Evolutionary conservation across 1,139 yeast species (phyloP).

Genomic region (Meyerozyma athensensis): DNA sequence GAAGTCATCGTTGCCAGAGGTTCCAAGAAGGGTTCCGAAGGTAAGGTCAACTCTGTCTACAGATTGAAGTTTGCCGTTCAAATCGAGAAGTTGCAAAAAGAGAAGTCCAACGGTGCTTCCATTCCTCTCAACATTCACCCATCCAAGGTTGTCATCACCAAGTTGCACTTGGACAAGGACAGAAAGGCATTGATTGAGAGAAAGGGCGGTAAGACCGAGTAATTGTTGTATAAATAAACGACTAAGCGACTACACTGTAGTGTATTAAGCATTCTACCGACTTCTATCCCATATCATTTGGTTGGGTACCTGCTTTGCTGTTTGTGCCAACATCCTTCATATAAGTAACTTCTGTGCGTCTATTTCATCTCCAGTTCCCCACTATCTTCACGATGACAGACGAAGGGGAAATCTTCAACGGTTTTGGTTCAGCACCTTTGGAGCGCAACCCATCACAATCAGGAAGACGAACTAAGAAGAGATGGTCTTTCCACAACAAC

Average conservation of each 20-base stretch:
- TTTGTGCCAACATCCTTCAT: not conserved
- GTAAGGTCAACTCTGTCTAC: slow-evolving; percentile 97
- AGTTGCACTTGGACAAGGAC: slow-evolving; percentile 97
- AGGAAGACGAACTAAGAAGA: slow-evolving; percentile 32
- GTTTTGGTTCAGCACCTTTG: slow-evolving; percentile 37
- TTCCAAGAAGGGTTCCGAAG: slow-evolving; percentile 99
- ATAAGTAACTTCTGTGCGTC: not conserved
- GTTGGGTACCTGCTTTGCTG: not conserved
- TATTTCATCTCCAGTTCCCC: not conserved
- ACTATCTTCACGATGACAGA: slow-evolving; percentile 10
- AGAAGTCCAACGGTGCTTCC: slow-evolving; percentile 97
- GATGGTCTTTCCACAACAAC: slow-evolving; percentile 43
- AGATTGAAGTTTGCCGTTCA: slow-evolving; percentile 97
- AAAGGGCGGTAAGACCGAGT: slow-evolving; percentile 67
- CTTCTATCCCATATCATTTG: not conserved
- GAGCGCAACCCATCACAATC: slow-evolving; percentile 20
- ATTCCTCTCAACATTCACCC: slow-evolving; percentile 98
- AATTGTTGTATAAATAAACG: slow-evolving; percentile 10
- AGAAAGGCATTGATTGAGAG: slow-evolving; percentile 95
- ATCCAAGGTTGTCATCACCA: slow-evolving; percentile 98
- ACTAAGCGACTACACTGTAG: not conserved
- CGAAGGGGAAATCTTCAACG: slow-evolving; percentile 34
- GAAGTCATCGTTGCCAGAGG: slow-evolving; percentile 97
- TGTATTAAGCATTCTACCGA: not conserved
- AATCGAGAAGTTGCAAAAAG: slow-evolving; percentile 96